These are phyloP conservation scores for Sapria himalayana DNA, from an alignment of 345 rosid species.

Conservation along the genomic window DNA sequence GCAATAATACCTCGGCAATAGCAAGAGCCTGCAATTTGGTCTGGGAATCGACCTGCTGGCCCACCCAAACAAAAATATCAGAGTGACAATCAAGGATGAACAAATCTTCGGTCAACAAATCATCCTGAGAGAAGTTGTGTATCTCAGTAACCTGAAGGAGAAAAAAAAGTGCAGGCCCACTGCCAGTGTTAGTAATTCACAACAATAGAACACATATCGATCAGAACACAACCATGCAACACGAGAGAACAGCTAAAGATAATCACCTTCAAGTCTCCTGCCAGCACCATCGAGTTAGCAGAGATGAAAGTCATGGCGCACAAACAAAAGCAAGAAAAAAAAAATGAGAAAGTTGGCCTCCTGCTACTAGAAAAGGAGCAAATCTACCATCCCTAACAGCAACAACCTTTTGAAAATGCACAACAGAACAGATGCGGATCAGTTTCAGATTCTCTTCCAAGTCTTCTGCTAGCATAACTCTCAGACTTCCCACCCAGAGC, in stretches of 20 bases:
- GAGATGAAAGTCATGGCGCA: slow-evolving; percentile 7
- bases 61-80: slow-evolving; percentile 84
- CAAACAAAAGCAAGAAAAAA: slow-evolving; percentile 9
- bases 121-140: slow-evolving; percentile 78
- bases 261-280: slow-evolving; percentile 80
- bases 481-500: slow-evolving; percentile 72
- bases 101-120: slow-evolving; percentile 96
- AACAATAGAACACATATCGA: no score
- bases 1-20: slow-evolving; percentile 63
- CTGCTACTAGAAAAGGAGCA: no score
- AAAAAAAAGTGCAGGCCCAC: no score
- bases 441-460: slow-evolving; percentile 48
- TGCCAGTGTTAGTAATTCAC: no score
- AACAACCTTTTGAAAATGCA: slow-evolving; percentile 41
- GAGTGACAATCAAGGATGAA: slow-evolving; percentile 80
- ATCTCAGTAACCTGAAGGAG: slow-evolving; percentile 66
- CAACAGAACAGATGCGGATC: slow-evolving; percentile 95
- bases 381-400: slow-evolving; percentile 2
- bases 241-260: no score
- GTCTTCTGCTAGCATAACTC: slow-evolving; percentile 56
- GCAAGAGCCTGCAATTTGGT: slow-evolving; percentile 40
- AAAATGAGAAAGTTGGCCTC: slow-evolving; percentile 11
- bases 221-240: no score
- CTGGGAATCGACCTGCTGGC: slow-evolving; percentile 71
- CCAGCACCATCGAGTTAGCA: slow-evolving; percentile 12